These are phyloP conservation scores for Didymella arachidicola DNA, from an alignment of 2,329 filamentous ascomycete genomes.

Conservation along the genomic window DNA sequence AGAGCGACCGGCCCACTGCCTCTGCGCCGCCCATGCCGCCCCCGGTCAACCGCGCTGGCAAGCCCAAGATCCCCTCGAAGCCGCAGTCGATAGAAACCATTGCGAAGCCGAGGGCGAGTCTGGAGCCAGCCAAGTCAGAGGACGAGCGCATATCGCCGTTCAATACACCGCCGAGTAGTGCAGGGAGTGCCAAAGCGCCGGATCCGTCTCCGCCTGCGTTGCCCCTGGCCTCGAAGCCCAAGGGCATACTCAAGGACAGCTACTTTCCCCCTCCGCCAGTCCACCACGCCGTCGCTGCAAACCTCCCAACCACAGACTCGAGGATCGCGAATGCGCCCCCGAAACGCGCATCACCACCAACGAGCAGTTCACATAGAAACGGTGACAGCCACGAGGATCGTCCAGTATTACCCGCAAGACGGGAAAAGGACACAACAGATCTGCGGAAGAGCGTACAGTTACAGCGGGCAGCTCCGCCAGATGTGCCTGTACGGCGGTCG, in stretches of 20 bases:
- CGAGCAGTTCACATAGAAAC: conserved; percentile 14
- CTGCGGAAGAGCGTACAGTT: conserved; percentile 47
- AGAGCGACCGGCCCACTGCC: conserved; percentile 51
- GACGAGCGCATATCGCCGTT: conserved; percentile 76
- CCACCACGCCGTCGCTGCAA: conserved; percentile 43
- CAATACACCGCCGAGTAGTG: conserved; percentile 81
- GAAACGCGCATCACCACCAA: conserved; percentile 28
- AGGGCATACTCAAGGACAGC: conserved; percentile 35
- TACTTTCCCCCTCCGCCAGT: conserved; percentile 46
- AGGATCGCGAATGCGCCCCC: conserved; percentile 29
- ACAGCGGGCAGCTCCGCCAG: conserved; percentile 40
- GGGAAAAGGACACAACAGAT: conserved; percentile 46
- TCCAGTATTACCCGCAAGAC: conserved; percentile 59
- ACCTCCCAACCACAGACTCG: conserved; percentile 30
- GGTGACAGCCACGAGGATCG: conserved; percentile 54
- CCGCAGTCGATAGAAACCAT: conserved; percentile 40
- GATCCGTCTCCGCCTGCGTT: conserved; percentile 35
- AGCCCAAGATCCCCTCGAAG: conserved; percentile 70
- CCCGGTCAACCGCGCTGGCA: conserved; percentile 81
- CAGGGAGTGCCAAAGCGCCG: conserved; percentile 59
- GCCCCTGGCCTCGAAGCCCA: conserved; percentile 37
- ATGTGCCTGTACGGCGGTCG: conserved; percentile 47
- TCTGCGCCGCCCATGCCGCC: conserved; percentile 63
- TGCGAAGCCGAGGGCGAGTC: conserved; percentile 26
- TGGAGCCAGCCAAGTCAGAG: conserved; percentile 51